These are phyloP conservation scores for Thraustotheca clavata DNA, from an alignment of 352 stramenopile genomes.

Conservation along the genomic window DNA sequence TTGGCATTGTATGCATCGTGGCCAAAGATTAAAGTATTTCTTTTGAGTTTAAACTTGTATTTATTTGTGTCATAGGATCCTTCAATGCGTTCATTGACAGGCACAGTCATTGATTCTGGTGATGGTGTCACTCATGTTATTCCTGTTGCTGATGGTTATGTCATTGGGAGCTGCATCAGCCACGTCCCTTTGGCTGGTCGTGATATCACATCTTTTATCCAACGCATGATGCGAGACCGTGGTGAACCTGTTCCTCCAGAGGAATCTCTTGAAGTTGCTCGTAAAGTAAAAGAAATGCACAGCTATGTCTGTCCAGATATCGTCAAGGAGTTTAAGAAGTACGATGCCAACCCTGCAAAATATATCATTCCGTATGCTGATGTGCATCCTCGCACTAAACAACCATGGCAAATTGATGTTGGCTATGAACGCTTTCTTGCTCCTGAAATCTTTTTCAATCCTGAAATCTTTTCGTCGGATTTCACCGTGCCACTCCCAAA, in stretches of 20 bases:
- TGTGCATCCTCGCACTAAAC: constrained; percentile 63
- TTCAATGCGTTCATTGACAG: constrained; percentile 85
- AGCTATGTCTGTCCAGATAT: constrained; percentile 94
- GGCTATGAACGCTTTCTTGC: constrained; percentile 93
- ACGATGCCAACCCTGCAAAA: constrained; percentile 89
- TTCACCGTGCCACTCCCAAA: constrained; percentile 89
- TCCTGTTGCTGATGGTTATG: constrained; percentile 90
- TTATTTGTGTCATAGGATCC: constrained; percentile 29
- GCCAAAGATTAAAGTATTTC: constrained; percentile 72
- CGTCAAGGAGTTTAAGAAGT: constrained; percentile 95
- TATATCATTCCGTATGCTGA: constrained; percentile 87
- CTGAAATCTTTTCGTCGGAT: constrained; percentile 93
- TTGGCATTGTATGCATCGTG: constrained; percentile 91
- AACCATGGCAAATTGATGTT: constrained; percentile 86
- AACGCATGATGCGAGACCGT: constrained; percentile 89
- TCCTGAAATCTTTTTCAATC: constrained; percentile 96
- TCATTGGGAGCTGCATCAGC: constrained; percentile 93
- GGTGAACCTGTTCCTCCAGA: constrained; percentile 88
- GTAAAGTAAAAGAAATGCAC: constrained; percentile 91
- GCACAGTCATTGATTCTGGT: constrained; percentile 91
- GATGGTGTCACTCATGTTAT: constrained; percentile 94
- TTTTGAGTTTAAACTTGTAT: not conserved
- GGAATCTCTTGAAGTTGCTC: constrained; percentile 86
- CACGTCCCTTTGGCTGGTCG: constrained; percentile 91
- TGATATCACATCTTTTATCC: constrained; percentile 94